These are phyloP conservation scores for Physcomitrellopsis africana DNA, from an alignment of 225 moss, liverwort and hornwort genomes.

Conservation along the genomic window DNA sequence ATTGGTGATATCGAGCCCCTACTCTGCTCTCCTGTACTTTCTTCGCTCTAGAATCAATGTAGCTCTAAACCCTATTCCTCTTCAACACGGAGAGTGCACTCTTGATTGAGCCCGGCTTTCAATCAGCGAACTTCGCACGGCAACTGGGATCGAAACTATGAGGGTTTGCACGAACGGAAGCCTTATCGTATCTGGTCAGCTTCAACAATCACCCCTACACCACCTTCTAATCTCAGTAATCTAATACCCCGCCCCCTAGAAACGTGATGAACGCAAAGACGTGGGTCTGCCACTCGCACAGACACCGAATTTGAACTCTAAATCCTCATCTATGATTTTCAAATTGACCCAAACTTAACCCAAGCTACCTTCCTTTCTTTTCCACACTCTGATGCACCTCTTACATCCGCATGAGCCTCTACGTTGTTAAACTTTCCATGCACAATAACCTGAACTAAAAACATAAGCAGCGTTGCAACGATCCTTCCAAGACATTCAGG, in stretches of 20 bases:
- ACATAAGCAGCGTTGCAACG: neutral
- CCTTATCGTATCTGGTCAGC: neutral
- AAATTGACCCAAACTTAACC: too few relatives aligned
- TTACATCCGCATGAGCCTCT: neutral
- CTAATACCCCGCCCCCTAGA: neutral
- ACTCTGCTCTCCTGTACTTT: too few relatives aligned
- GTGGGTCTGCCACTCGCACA: neutral
- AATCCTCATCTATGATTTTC: neutral
- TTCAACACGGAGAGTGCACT: too few relatives aligned
- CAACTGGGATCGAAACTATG: neutral
- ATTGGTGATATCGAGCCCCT: too few relatives aligned
- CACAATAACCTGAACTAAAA: too few relatives aligned
- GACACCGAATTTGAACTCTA: conserved; percentile 17
- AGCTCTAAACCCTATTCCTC: too few relatives aligned
- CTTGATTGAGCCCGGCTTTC: neutral
- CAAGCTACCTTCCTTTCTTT: neutral
- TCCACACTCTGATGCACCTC: neutral
- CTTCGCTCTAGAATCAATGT: too few relatives aligned
- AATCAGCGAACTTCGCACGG: conserved; percentile 1
- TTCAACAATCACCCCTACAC: neutral
- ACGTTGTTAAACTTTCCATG: too few relatives aligned
- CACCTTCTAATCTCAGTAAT: neutral
- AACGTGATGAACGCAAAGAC: neutral
- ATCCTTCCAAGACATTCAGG: conserved; percentile 1
- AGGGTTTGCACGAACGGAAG: conserved; percentile 4